Evolutionary conservation across 345 rosid genomes (phyloP).

Genomic region (Eucalyptus pumila): DNA sequence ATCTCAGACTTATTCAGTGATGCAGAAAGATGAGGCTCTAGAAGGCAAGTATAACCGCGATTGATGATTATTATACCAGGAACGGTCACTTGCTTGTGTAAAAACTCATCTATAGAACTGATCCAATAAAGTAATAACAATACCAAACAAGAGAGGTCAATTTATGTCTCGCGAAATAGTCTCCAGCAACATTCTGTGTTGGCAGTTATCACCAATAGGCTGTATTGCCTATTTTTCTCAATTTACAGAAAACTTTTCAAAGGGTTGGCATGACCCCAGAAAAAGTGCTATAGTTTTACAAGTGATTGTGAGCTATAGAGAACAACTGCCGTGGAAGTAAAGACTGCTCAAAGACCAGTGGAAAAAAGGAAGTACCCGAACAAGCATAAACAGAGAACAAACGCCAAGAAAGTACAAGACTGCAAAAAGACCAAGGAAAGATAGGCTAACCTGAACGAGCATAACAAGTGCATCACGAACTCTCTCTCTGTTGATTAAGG

Average conservation of each 20-base stretch:
- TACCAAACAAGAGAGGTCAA: background rate
- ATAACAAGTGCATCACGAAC: conserved; percentile 47
- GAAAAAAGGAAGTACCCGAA: background rate
- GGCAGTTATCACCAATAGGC: background rate
- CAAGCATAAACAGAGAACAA: background rate
- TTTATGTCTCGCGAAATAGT: background rate
- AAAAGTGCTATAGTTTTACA: background rate
- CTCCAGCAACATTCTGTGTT: background rate
- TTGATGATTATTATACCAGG: background rate
- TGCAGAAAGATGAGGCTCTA: background rate
- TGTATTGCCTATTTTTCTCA: background rate
- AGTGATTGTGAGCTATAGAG: background rate
- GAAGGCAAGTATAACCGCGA: background rate
- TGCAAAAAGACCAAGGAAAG: background rate
- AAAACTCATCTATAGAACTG: background rate
- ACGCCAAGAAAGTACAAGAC: background rate
- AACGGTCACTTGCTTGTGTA: background rate
- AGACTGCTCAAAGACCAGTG: background rate
- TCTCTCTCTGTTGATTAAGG: conserved; percentile 38
- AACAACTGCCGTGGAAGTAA: background rate
- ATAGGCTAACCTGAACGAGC: conserved; percentile 42
- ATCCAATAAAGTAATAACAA: background rate
- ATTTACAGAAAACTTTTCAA: background rate
- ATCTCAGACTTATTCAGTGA: background rate
- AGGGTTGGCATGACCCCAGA: background rate